Base-by-base conservation (phyloP, 2,329 filamentous ascomycete genomes). In the Verticillium nubilum region DNA sequence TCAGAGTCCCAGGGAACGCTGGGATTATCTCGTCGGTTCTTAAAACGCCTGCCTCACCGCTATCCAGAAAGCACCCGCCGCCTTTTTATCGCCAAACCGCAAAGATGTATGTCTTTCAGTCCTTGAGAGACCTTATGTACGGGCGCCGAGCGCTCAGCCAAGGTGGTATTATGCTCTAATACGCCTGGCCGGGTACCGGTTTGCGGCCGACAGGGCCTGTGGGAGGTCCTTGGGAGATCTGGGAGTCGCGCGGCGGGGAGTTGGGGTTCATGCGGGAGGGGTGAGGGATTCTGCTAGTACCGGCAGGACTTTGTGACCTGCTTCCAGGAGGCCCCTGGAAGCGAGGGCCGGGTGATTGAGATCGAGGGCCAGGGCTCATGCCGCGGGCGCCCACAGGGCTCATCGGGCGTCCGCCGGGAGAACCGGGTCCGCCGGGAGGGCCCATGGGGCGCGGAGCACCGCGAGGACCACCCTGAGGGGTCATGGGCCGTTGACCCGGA, bases 111-210 rank as follows among this genome's bases (percentile, higher is more conserved):
- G 56, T 66, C 54, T 53, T 60, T 52, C 63, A 56, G 31, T 52
- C 54, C 33, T 55, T 54, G 53, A 54, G 61, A 62, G 58, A 58
- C 9, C 19, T 35, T 60, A 59, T 60, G 59, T 64, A 62, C 59
- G 55, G 37, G 37, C 37, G 37, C 37, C 10, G 5, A 47, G 37
- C 37, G 37, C 37, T 47, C 37, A 25, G 19, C 19, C 7, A 7
- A 23, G 13, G 9, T 3, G 5, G 37, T 10, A 25, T 47, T 19
- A 23, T 13, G n/a, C n/a, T 59, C 23, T 35, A 60, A 29, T 33
- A 56, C 4, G 81, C 80, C 69, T 84, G 81, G 35, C 81, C 81
- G 5, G 82, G 81, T 47, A 86, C 78, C 27, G 83, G 81, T 69
- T 86, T 86, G 59, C 82, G 78, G 64, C 72, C 76, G 61, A 84